Conservation (phyloP, 257 asterid species). For the Haberlea rhodopensis region DNA sequence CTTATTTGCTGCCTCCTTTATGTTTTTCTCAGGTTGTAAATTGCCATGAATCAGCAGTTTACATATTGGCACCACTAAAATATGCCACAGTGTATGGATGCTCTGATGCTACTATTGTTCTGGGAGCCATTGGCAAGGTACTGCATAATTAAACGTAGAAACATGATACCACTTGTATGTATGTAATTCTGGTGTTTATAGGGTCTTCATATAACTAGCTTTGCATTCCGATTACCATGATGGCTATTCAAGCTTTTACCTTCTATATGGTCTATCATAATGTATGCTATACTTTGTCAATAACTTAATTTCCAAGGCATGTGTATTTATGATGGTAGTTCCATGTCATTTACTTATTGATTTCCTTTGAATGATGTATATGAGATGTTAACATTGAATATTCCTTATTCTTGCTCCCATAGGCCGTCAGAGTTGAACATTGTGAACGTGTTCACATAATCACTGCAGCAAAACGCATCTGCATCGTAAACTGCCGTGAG, state of each 20-base stretch:
- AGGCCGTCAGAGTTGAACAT: slow-evolving; percentile 95
- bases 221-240: slow-evolving; percentile 12
- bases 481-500: slow-evolving; percentile 95
- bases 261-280: slow-evolving; percentile 12
- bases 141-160: slow-evolving; percentile 20
- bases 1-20: slow-evolving; percentile 25
- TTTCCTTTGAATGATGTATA: slow-evolving; percentile 20
- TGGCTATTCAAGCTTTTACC: not conserved
- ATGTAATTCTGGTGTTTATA: slow-evolving; percentile 11
- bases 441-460: slow-evolving; percentile 96
- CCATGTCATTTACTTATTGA: slow-evolving; percentile 1
- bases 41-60: slow-evolving; percentile 95
- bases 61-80: slow-evolving; percentile 81
- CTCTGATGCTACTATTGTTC: slow-evolving; percentile 93
- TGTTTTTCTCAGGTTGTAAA: slow-evolving; percentile 64
- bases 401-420: slow-evolving; percentile 23
- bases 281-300: slow-evolving; percentile 12
- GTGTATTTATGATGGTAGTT: not conserved
- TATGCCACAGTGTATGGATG: slow-evolving; percentile 93
- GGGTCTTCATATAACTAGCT: not conserved
- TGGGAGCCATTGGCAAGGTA: slow-evolving; percentile 99
- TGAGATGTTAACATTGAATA: slow-evolving; percentile 9
- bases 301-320: not conserved
- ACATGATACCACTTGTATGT: slow-evolving; percentile 17
- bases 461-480: slow-evolving; percentile 83